phyloP scores from a whole-genome alignment of 2,329 filamentous ascomycete species.

The Tothia fuscella region DNA sequence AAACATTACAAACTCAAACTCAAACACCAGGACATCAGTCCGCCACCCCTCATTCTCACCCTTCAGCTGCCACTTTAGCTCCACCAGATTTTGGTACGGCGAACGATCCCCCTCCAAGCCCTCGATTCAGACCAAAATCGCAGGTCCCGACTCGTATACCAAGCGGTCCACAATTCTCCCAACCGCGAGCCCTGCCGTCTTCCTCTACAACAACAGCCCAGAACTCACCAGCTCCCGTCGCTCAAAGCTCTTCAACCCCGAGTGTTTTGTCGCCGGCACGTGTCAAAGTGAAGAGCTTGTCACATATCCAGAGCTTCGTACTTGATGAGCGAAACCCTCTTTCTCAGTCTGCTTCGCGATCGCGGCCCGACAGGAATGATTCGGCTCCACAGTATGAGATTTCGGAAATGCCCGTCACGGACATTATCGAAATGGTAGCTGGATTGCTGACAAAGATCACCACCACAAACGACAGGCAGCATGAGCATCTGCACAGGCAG shows the following conservation, averaged over 20 bases:
- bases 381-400: constrained; percentile 69
- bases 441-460: constrained; percentile 95
- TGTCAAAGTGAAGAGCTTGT: constrained; percentile 77
- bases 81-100: neutral
- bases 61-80: neutral
- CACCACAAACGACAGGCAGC: constrained; percentile 86
- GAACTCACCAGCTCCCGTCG: constrained; percentile 33
- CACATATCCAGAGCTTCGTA: constrained; percentile 82
- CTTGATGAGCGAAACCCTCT: constrained; percentile 57
- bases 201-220: constrained; percentile 15
- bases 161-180: constrained; percentile 16
- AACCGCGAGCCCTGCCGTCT: constrained; percentile 3
- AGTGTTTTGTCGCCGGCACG: constrained; percentile 37
- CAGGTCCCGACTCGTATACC: constrained; percentile 1
- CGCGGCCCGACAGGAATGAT: constrained; percentile 35
- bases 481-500: constrained; percentile 75
- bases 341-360: constrained; percentile 20
- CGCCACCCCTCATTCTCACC: constrained; percentile 9
- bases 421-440: constrained; percentile 98
- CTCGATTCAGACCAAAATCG: constrained; percentile 24
- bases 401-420: constrained; percentile 89
- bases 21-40: no score
- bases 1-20: no score
- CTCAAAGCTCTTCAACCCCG: constrained; percentile 23
- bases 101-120: constrained; percentile 21